phyloP scores from a whole-genome alignment of 495 filamentous ascomycete species.

The Trichoderma erinaceum region DNA sequence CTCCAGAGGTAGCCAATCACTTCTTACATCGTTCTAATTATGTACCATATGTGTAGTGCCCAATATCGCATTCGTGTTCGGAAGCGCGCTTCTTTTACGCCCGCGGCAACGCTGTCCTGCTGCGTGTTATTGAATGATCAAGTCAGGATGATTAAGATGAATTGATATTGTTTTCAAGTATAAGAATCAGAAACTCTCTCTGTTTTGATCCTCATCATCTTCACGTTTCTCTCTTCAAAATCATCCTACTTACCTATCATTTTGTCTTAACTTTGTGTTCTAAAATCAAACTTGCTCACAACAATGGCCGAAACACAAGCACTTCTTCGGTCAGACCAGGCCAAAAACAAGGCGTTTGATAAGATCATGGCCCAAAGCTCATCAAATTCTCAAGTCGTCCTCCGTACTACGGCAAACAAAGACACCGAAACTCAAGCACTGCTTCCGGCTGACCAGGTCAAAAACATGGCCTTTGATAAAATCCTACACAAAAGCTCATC shows the following conservation, averaged over 20 bases:
- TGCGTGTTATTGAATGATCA: not conserved
- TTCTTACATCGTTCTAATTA: too few species aligned
- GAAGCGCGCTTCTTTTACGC: not conserved
- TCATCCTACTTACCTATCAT: not conserved
- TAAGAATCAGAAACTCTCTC: not conserved
- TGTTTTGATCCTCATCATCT: not conserved
- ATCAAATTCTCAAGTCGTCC: slow-evolving; percentile 59
- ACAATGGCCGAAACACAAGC: slow-evolving; percentile 55
- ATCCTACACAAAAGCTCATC: slow-evolving; percentile 84
- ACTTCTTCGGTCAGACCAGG: slow-evolving; percentile 79
- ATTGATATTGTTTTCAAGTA: not conserved
- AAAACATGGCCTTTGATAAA: slow-evolving; percentile 91
- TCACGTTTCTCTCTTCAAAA: not conserved
- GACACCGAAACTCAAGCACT: slow-evolving; percentile 53
- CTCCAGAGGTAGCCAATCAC: too few species aligned
- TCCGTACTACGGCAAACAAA: slow-evolving; percentile 80
- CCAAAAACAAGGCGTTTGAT: slow-evolving; percentile 89
- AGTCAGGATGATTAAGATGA: not conserved
- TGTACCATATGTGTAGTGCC: not conserved
- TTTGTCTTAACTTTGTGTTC: not conserved
- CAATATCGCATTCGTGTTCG: slow-evolving; percentile 1
- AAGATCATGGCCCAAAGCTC: slow-evolving; percentile 86
- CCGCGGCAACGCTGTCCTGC: not conserved
- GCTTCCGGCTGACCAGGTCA: slow-evolving; percentile 76
- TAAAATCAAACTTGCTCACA: slow-evolving; percentile 17